Evolutionary conservation across 371 early-diverging fungal species (phyloP), one percentile per base, ranked within the genome.

Genomic region (Lichtheimia ramosa): DNA sequence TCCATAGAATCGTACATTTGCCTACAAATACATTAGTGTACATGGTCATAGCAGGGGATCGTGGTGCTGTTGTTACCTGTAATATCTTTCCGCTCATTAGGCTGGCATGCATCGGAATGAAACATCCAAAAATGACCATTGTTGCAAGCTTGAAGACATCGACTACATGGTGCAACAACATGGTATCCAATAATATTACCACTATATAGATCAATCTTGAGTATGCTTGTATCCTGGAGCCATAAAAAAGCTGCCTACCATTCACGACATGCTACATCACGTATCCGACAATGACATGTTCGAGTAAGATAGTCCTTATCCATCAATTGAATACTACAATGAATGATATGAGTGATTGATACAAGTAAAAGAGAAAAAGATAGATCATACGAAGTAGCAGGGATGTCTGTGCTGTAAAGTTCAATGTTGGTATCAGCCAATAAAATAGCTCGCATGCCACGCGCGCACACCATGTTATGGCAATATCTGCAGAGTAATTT

Each of bases 61-160:
- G 16, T n/a, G 40, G 41, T 20, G 5, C 15, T 6, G 7, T 14
- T 3, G 25, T 51, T 65, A 65, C 66, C 62, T 43, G 59, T 43
- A 23, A 54, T 42, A 55, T 66, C 66, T 58, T 66, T 66, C 5
- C 67, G 62, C 20, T 66, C 67, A 24, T 67, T 57, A 39, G 86
- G 67, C 8, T 68, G 63, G 24, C 96, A 94, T 10, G 85, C 87
- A 48, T 91, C 95, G 0, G 89, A 89, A 64, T 93, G 88, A 68
- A 97, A 98, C 96, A 98, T 97, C 96, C 96, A 96, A 66, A 96
- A 93, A 68, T 97, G 98, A 5, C 98, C 97, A 70, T 96, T 98
- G 79, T 97, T 95, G 66, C 95, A 92, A 28, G 93, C 84, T 27
- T 89, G 89, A 41, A 97, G 79, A 69, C 98, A 98, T 51, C 77